Base-by-base conservation (phyloP, 768 basidiomycete genomes). In the Tylopilus intermedius region DNA sequence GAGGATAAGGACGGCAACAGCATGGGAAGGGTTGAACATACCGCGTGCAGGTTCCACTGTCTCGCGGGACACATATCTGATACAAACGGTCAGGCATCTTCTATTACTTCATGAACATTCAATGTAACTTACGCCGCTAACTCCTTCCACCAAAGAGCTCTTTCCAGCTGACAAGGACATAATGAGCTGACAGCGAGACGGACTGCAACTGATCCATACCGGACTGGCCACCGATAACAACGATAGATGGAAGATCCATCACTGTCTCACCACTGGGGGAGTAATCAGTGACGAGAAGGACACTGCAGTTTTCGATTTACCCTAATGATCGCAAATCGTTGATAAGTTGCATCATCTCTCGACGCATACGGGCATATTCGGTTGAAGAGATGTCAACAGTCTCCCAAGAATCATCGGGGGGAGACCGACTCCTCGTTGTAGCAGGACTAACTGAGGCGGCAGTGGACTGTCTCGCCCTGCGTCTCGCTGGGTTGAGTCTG, bases 121-220 rank as follows among this genome's bases (percentile, higher is more conserved):
- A 0, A 14, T 21, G 18, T 0, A 3, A 60, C 77, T 22, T 57
- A 83, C 81, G 7, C 80, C 79, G 13, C 73, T 80, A 0, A 82
- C 77, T 0, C 78, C 80, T 49, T 83, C 81, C 0, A 83, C 79
- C 1, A 83, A 62, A 0, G 80, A 82, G 53, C 81, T 82, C 56
- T 82, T 83, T 3, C 81, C 81, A 4, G 80, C 81, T 82, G 44
- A 50, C n/a, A 33, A 13, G 33, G 22, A 51, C 5, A 48, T 9
- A 14, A 38, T 40, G 49, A 57, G 48, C 45, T 22, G 45, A 40
- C 10, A 24, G n/a, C 13, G 15, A 47, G 40, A 41, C 33, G 9
- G 4, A 26, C 29, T 10, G 2, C 22, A 24, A 37, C 0, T 13
- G 10, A 26, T 11, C 53, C 74, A 30, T 49, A 80, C 79, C 78